Percentiles rank a stretch among this genome's conserved stretches.
Conservation (phyloP, 2,329 filamentous ascomycete genomes). For the Colletotrichum lentis region DNA sequence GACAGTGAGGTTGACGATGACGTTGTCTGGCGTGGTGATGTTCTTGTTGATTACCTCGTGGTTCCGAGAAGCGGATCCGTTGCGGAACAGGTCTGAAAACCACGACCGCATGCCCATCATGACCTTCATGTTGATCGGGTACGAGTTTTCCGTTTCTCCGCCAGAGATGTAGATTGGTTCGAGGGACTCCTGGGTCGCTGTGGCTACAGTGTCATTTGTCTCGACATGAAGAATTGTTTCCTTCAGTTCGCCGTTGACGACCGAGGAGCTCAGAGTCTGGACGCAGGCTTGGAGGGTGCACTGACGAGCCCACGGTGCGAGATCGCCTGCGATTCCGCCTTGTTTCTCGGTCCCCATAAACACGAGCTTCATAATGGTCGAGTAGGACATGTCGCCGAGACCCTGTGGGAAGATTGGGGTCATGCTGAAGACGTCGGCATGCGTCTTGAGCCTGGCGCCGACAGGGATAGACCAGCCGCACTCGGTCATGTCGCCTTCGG, state of each 20-base stretch:
- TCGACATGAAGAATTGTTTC: conserved; percentile 40
- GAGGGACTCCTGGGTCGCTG: conserved; percentile 23
- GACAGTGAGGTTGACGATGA: conserved; percentile 47
- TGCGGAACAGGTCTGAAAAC: conserved; percentile 45
- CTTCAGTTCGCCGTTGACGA: conserved; percentile 43
- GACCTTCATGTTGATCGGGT: conserved; percentile 43
- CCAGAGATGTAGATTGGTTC: conserved; percentile 40
- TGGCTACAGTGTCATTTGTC: conserved; percentile 44
- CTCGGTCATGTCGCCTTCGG: conserved; percentile 23
- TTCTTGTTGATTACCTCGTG: conserved; percentile 42
- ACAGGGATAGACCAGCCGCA: conserved; percentile 46
- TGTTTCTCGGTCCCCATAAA: conserved; percentile 47
- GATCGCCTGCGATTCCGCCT: conserved; percentile 39
- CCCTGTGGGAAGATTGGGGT: conserved; percentile 43
- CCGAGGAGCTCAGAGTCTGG: conserved; percentile 43
- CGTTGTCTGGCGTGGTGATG: conserved; percentile 40
- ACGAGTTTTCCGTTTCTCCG: conserved; percentile 33
- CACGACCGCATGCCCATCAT: conserved; percentile 46
- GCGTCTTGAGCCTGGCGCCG: conserved; percentile 41
- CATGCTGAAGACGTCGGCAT: conserved; percentile 46
- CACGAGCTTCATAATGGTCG: conserved; percentile 46
- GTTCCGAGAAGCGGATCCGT: conserved; percentile 44
- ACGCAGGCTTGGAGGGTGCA: conserved; percentile 45
- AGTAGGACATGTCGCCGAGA: conserved; percentile 43
- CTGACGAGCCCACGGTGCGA: conserved; percentile 46